Conservation (phyloP, 1,139 yeast genomes). For the Hyphopichia buzzinii region DNA sequence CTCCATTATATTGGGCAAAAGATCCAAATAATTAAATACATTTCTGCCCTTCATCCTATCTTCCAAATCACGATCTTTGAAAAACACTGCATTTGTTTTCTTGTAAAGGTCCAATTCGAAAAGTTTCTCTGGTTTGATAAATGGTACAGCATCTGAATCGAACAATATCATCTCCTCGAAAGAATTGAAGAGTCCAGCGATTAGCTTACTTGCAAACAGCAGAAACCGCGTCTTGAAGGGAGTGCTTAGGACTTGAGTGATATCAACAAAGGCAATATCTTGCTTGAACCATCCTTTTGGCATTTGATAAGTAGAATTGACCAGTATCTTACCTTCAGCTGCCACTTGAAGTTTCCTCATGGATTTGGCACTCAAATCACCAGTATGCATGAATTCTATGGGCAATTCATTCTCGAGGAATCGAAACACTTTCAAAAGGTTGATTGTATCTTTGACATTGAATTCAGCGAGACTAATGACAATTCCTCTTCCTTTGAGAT, state of each 20-base stretch:
- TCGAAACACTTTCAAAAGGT: slow-evolving; percentile 24
- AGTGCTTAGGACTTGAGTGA: slow-evolving; percentile 24
- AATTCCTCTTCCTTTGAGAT: slow-evolving; percentile 24
- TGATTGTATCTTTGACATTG: slow-evolving; percentile 21
- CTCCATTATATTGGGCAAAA: slow-evolving; percentile 1
- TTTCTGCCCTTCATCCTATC: background rate
- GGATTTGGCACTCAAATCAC: slow-evolving; percentile 18
- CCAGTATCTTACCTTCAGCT: slow-evolving; percentile 15
- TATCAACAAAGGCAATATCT: slow-evolving; percentile 48
- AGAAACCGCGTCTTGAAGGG: slow-evolving; percentile 30
- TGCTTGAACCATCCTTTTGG: slow-evolving; percentile 20
- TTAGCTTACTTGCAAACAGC: slow-evolving; percentile 46
- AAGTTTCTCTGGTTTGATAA: slow-evolving; percentile 31
- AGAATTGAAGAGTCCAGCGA: slow-evolving; percentile 47
- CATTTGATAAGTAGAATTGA: background rate
- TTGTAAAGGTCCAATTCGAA: slow-evolving; percentile 30
- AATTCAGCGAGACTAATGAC: slow-evolving; percentile 22
- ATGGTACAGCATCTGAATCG: slow-evolving; percentile 57
- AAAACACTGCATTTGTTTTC: slow-evolving; percentile 33
- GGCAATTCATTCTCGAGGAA: slow-evolving; percentile 26
- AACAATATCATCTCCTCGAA: slow-evolving; percentile 50
- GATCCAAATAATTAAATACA: background rate
- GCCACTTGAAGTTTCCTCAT: slow-evolving; percentile 16
- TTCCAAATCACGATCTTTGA: slow-evolving; percentile 27
- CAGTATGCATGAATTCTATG: slow-evolving; percentile 23